phyloP scores from a whole-genome alignment of 2,329 filamentous ascomycete genomes.

The Neofusicoccum kwambonambiense region DNA sequence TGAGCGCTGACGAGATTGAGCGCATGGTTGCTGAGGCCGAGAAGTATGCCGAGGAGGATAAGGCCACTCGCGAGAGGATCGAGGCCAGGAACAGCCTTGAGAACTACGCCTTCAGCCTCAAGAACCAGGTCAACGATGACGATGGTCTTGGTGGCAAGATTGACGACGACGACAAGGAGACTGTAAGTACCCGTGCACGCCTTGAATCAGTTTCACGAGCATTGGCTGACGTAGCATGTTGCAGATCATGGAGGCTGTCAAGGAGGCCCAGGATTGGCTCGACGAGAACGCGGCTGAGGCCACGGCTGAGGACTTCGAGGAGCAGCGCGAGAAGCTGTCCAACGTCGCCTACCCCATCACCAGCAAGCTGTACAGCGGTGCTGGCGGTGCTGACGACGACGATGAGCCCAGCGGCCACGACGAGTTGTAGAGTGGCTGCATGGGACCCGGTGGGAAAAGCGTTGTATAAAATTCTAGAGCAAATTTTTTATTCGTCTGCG shows the following conservation, averaged over 20 bases:
- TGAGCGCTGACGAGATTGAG: slow-evolving; percentile 95
- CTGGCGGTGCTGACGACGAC: slow-evolving; percentile 60
- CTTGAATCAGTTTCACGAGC: neutral
- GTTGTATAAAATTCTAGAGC: slow-evolving; percentile 17
- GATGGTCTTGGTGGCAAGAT: slow-evolving; percentile 93
- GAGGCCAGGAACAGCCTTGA: slow-evolving; percentile 94
- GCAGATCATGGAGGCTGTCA: slow-evolving; percentile 86
- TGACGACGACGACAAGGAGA: slow-evolving; percentile 97
- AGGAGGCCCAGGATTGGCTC: slow-evolving; percentile 96
- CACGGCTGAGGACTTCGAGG: slow-evolving; percentile 90
- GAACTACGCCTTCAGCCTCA: slow-evolving; percentile 98
- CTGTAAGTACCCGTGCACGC: slow-evolving; percentile 42
- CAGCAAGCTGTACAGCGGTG: slow-evolving; percentile 83
- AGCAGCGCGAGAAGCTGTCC: slow-evolving; percentile 99
- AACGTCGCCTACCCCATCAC: slow-evolving; percentile 98
- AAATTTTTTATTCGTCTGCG: slow-evolving; percentile 4
- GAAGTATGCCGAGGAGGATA: slow-evolving; percentile 99
- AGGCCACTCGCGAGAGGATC: slow-evolving; percentile 94
- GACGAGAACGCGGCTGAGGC: slow-evolving; percentile 89
- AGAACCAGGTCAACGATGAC: slow-evolving; percentile 98
- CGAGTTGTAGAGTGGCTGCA: slow-evolving; percentile 43
- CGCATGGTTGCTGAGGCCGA: slow-evolving; percentile 98
- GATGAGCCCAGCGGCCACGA: slow-evolving; percentile 62
- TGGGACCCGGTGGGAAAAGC: neutral
- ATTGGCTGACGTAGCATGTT: slow-evolving; percentile 34